Conservation (phyloP, 2,329 filamentous ascomycete genomes). For the Colletotrichum tropicicola region DNA sequence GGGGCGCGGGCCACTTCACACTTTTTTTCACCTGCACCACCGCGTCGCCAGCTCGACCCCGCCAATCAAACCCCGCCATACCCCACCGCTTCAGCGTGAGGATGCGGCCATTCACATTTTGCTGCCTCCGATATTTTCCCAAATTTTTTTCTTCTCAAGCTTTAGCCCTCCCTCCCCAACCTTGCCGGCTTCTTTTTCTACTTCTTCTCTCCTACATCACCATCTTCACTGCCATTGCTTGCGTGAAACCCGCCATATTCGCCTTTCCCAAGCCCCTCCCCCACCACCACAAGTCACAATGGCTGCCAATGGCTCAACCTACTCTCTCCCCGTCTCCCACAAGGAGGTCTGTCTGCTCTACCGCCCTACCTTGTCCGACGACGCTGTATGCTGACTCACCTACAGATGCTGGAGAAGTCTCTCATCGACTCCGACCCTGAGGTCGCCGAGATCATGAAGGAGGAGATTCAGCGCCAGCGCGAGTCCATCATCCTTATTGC, state of each 20-base stretch:
- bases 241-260: slow-evolving; percentile 15
- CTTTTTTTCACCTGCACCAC: background rate
- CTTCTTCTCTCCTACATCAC: slow-evolving; percentile 9
- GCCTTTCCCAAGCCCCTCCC: background rate
- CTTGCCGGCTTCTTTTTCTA: background rate
- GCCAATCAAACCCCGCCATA: slow-evolving; percentile 31
- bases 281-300: slow-evolving; percentile 41
- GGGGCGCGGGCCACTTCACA: background rate
- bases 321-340: slow-evolving; percentile 63
- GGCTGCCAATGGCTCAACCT: slow-evolving; percentile 53
- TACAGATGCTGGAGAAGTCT: slow-evolving; percentile 93
- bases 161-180: slow-evolving; percentile 23
- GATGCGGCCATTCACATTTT: slow-evolving; percentile 29
- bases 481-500: slow-evolving; percentile 99
- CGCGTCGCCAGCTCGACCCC: slow-evolving; percentile 24
- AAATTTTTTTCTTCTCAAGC: slow-evolving; percentile 19
- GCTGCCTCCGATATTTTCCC: slow-evolving; percentile 23
- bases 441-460: slow-evolving; percentile 96
- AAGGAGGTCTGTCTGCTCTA: slow-evolving; percentile 55
- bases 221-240: slow-evolving; percentile 25
- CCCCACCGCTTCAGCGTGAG: slow-evolving; percentile 27
- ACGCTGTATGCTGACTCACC: slow-evolving; percentile 43
- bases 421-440: slow-evolving; percentile 92
- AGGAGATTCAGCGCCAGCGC: slow-evolving; percentile 95
- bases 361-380: slow-evolving; percentile 17